phyloP scores from a whole-genome alignment of 805 yeast genomes.

The Yarrowia porcina region DNA sequence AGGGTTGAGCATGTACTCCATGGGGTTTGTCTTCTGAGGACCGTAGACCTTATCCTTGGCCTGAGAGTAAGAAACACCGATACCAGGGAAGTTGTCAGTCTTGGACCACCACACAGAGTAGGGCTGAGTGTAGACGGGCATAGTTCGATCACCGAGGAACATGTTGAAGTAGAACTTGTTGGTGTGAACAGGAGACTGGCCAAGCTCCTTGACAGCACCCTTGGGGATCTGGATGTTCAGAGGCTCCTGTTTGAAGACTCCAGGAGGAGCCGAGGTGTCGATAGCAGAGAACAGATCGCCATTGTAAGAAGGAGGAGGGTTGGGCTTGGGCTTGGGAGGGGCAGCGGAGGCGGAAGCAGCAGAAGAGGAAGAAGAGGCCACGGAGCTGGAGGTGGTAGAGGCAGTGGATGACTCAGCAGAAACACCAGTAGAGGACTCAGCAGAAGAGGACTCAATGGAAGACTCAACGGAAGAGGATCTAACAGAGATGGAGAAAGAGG shows the following conservation, averaged over 20 bases:
- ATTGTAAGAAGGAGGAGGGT: slow-evolving; percentile 28
- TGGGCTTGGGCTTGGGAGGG: background rate
- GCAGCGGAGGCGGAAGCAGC: background rate
- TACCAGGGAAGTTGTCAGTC: slow-evolving; percentile 49
- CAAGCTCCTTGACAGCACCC: slow-evolving; percentile 8
- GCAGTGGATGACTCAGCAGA: too few species aligned
- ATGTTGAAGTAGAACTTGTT: slow-evolving; percentile 77
- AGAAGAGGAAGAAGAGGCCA: slow-evolving; percentile 14
- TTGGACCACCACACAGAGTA: slow-evolving; percentile 68
- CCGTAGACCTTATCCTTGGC: slow-evolving; percentile 65
- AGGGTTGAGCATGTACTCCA: slow-evolving; percentile 49
- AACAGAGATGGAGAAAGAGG: slow-evolving; percentile 26
- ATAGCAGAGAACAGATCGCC: slow-evolving; percentile 51
- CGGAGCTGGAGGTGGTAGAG: slow-evolving; percentile 19
- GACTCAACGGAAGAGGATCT: slow-evolving; percentile 8
- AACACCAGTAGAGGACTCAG: too few species aligned
- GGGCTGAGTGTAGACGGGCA: slow-evolving; percentile 80
- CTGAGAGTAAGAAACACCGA: slow-evolving; percentile 64
- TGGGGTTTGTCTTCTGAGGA: slow-evolving; percentile 49
- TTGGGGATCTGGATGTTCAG: slow-evolving; percentile 47
- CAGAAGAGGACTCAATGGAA: background rate
- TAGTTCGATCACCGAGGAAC: slow-evolving; percentile 60
- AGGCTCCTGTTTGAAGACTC: slow-evolving; percentile 47
- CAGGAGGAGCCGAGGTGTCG: slow-evolving; percentile 46
- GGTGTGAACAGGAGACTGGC: slow-evolving; percentile 54